These are phyloP conservation scores for Bipolaris sorokiniana DNA, from an alignment of 2,329 filamentous ascomycete species.

Conservation along the genomic window DNA sequence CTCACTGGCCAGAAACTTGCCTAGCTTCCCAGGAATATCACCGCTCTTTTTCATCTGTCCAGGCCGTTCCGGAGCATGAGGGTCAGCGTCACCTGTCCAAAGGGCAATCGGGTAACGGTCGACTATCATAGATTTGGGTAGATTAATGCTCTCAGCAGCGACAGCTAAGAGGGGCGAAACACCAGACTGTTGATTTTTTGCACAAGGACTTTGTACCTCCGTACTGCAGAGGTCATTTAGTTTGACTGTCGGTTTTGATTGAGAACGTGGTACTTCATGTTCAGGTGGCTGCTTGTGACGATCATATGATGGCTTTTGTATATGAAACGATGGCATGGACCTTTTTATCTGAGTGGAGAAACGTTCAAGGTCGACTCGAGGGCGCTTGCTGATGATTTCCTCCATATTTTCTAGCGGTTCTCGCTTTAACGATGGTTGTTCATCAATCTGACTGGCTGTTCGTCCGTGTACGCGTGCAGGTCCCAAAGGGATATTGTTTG, in stretches of 20 bases:
- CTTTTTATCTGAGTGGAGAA: conserved; percentile 14
- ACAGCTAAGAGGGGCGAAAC: neutral
- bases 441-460: neutral
- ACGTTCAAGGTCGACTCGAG: conserved; percentile 16
- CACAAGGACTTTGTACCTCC: neutral
- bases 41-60: neutral
- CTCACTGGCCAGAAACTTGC: conserved; percentile 5
- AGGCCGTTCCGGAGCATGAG: neutral
- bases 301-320: neutral
- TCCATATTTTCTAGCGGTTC: neutral
- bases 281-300: neutral
- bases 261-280: neutral
- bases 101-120: conserved; percentile 12
- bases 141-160: neutral
- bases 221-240: neutral
- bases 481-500: conserved; percentile 26
- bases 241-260: neutral
- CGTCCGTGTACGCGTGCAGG: neutral
- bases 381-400: conserved; percentile 15
- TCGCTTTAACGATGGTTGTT: neutral
- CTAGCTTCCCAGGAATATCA: conserved; percentile 7
- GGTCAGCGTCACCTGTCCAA: conserved; percentile 2
- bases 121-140: neutral
- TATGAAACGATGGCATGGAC: neutral
- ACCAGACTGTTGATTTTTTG: neutral